Conservation (phyloP, 371 early-diverging fungal species). For the Mucor indicus region DNA sequence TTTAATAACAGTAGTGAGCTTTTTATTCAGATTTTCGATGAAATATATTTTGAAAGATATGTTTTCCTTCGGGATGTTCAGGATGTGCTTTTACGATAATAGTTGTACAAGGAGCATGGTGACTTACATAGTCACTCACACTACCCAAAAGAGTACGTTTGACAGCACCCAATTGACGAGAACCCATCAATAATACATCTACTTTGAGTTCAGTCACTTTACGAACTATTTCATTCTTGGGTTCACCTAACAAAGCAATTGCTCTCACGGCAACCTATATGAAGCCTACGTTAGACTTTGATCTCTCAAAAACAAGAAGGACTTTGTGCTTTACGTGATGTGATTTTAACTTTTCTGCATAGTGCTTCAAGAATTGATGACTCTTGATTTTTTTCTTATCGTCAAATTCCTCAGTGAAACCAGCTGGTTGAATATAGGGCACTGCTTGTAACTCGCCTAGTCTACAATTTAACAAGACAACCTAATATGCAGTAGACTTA, state of each 20-base stretch:
- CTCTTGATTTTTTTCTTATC: slow-evolving; percentile 15
- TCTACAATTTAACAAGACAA: slow-evolving; percentile 16
- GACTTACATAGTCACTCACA: slow-evolving; percentile 32
- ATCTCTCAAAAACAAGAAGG: too few relatives aligned
- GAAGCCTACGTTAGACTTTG: slow-evolving; percentile 6
- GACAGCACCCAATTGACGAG: slow-evolving; percentile 33
- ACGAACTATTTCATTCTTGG: slow-evolving; percentile 40
- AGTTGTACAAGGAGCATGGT: slow-evolving; percentile 19
- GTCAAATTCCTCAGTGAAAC: slow-evolving; percentile 17
- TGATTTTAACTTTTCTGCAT: slow-evolving; percentile 16
- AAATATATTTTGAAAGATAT: slow-evolving; percentile 7
- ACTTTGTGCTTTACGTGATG: slow-evolving; percentile 7
- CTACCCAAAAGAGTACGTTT: slow-evolving; percentile 32
- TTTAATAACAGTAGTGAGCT: background rate
- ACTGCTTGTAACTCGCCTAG: slow-evolving; percentile 12
- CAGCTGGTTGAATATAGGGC: slow-evolving; percentile 15
- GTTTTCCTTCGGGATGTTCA: slow-evolving; percentile 8
- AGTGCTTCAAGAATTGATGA: slow-evolving; percentile 13
- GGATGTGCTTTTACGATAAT: slow-evolving; percentile 21
- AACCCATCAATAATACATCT: slow-evolving; percentile 40
- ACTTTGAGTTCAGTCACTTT: slow-evolving; percentile 39
- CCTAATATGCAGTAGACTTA: background rate
- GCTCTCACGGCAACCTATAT: slow-evolving; percentile 35
- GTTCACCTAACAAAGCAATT: slow-evolving; percentile 40
- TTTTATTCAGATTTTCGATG: slow-evolving; percentile 3